Conservation (phyloP, 1,284 basidiomycete genomes). For the Agroathelia rolfsii region DNA sequence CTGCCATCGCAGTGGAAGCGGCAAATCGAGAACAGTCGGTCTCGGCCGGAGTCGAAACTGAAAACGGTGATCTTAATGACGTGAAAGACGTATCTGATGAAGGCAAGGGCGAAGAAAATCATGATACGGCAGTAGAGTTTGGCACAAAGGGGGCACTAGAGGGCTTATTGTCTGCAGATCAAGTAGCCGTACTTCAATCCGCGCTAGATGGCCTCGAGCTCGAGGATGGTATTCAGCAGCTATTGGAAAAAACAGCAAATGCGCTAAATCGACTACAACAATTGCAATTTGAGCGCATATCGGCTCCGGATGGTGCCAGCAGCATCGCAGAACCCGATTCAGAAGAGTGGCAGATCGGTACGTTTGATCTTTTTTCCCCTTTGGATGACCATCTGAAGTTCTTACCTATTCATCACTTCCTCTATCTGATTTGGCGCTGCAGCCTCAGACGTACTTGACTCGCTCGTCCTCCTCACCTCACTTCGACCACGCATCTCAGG, state of each 20-base stretch:
- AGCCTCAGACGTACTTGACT: slow-evolving; percentile 68
- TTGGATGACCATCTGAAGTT: no score
- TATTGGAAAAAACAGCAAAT: slow-evolving; percentile 51
- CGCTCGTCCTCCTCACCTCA: slow-evolving; percentile 56
- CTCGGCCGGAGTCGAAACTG: no score
- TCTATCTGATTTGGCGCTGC: slow-evolving; percentile 10
- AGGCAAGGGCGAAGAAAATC: no score
- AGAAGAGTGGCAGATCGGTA: slow-evolving; percentile 74
- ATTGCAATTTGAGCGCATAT: slow-evolving; percentile 49
- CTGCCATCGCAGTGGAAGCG: no score
- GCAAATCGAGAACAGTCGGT: no score
- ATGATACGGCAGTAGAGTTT: no score
- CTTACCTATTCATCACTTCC: no score
- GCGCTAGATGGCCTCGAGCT: slow-evolving; percentile 50
- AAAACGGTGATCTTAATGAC: no score
- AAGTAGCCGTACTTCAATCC: slow-evolving; percentile 43
- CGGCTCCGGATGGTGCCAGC: slow-evolving; percentile 31
- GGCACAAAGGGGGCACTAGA: no score
- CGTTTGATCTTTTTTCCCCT: slow-evolving; percentile 16
- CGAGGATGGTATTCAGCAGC: slow-evolving; percentile 54
- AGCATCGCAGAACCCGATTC: slow-evolving; percentile 48
- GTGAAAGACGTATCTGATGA: no score
- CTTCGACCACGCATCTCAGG: slow-evolving; percentile 58
- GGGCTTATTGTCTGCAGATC: slow-evolving; percentile 43
- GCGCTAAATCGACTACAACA: slow-evolving; percentile 54